Percentiles rank a stretch among this genome's conserved stretches.
These are phyloP conservation scores for Monosporascus sp. DNA, from an alignment of 2,329 filamentous ascomycete genomes.

Conservation along the genomic window DNA sequence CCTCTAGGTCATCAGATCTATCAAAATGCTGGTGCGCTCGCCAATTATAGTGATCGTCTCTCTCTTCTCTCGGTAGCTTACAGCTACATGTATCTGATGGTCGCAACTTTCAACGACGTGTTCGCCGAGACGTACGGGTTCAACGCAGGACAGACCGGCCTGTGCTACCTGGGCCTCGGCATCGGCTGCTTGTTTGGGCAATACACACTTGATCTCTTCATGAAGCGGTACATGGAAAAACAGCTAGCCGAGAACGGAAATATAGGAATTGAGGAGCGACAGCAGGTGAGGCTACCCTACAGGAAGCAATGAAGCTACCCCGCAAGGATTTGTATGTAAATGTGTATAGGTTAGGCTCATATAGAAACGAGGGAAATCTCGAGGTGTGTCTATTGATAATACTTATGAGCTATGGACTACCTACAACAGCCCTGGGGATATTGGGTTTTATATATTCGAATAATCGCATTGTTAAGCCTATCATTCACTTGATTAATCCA, in stretches of 20 bases:
- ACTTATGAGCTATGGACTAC: too few relatives aligned
- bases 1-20: slow-evolving; percentile 46
- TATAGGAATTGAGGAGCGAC: too few relatives aligned
- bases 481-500: too few relatives aligned
- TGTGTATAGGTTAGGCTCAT: too few relatives aligned
- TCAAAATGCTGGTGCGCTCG: slow-evolving; percentile 51
- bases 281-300: too few relatives aligned
- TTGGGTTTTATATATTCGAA: too few relatives aligned
- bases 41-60: slow-evolving; percentile 53
- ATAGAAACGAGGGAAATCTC: too few relatives aligned
- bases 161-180: slow-evolving; percentile 54
- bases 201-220: slow-evolving; percentile 22
- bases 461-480: too few relatives aligned
- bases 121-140: slow-evolving; percentile 47
- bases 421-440: too few relatives aligned
- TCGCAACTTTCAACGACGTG: slow-evolving; percentile 43
- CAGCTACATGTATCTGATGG: slow-evolving; percentile 38
- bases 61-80: slow-evolving; percentile 47
- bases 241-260: slow-evolving; percentile 40
- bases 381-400: too few relatives aligned
- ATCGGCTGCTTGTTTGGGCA: slow-evolving; percentile 37
- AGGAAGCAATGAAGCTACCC: too few relatives aligned
- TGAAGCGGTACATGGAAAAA: slow-evolving; percentile 35
- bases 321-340: too few relatives aligned
- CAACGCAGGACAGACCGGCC: slow-evolving; percentile 42